Conservation (phyloP, 805 yeast species). For the Candida coleopterorum region DNA sequence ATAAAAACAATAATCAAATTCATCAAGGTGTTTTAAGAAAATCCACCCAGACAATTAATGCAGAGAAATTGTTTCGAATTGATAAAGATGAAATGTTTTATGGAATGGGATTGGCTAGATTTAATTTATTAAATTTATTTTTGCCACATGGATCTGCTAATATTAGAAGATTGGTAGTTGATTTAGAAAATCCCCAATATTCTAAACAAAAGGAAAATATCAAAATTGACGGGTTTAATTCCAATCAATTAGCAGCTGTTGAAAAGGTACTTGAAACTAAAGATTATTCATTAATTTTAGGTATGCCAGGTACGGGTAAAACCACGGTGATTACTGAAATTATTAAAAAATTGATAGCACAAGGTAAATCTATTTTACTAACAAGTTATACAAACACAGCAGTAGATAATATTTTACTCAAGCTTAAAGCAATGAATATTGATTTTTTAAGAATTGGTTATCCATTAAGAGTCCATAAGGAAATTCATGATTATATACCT, state of each 20-base stretch:
- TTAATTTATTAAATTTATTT: slow-evolving; percentile 68
- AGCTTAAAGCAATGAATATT: slow-evolving; percentile 41
- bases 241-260: slow-evolving; percentile 69
- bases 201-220: slow-evolving; percentile 16
- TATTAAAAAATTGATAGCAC: slow-evolving; percentile 53
- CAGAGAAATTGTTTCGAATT: slow-evolving; percentile 46
- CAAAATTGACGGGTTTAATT: slow-evolving; percentile 43
- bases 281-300: slow-evolving; percentile 79
- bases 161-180: slow-evolving; percentile 50
- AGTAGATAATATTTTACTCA: slow-evolving; percentile 84
- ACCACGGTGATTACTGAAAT: slow-evolving; percentile 72
- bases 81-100: slow-evolving; percentile 77
- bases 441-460: slow-evolving; percentile 66
- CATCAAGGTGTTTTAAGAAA: slow-evolving; percentile 44
- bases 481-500: slow-evolving; percentile 50
- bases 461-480: slow-evolving; percentile 54
- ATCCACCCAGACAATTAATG: not conserved
- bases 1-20: slow-evolving; percentile 41
- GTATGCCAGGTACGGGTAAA: slow-evolving; percentile 95
- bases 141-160: slow-evolving; percentile 42
- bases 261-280: slow-evolving; percentile 56
- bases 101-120: slow-evolving; percentile 73
- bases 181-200: slow-evolving; percentile 41
- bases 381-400: slow-evolving; percentile 94
- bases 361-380: slow-evolving; percentile 64